Conservation (phyloP, 345 rosid species). For the Eucalyptus curtisii region DNA sequence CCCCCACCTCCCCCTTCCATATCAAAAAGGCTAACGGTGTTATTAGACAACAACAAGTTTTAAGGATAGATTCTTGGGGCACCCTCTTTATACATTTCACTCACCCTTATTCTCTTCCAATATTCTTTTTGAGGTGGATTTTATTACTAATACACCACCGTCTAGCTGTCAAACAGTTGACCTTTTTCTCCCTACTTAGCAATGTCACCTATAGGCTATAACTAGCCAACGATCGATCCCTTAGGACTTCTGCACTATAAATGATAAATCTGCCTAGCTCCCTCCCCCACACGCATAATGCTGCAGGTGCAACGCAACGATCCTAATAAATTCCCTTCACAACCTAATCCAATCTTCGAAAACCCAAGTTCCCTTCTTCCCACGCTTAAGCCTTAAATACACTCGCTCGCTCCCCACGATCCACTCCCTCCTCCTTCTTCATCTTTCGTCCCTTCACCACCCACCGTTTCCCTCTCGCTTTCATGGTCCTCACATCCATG, state of each 20-base stretch:
- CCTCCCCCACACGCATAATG: background rate
- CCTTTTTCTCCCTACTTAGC: background rate
- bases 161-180: background rate
- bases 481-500: background rate
- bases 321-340: background rate
- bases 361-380: background rate
- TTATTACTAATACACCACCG: background rate
- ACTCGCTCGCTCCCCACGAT: background rate
- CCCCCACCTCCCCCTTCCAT: too few species aligned
- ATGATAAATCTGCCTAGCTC: too few species aligned
- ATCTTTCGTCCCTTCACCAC: background rate
- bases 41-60: too few species aligned
- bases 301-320: background rate
- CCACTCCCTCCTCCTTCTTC: background rate
- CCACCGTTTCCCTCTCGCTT: background rate
- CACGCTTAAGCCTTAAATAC: background rate
- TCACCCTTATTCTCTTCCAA: background rate
- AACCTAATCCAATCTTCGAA: background rate
- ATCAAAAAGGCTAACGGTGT: too few species aligned
- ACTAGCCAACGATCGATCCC: too few species aligned
- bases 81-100: background rate
- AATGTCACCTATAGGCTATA: background rate
- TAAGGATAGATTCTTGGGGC: background rate
- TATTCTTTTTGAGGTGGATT: background rate
- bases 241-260: too few species aligned